Base-by-base conservation (phyloP, 163 green algal species). In the Scenedesmus sp. region DNA sequence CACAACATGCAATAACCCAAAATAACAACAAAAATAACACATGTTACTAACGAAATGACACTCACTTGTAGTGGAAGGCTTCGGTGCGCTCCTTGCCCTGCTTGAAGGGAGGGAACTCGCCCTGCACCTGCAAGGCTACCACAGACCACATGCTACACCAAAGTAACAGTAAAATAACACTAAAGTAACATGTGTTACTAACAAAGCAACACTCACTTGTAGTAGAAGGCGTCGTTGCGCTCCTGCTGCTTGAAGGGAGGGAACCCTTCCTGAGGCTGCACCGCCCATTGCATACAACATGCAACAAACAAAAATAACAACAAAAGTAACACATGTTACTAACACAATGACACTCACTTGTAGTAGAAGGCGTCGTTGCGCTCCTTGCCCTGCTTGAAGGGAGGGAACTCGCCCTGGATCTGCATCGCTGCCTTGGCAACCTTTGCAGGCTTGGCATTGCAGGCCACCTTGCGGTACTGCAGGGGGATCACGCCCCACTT, bases 401-500 rank as follows among this genome's bases (percentile, higher is more conserved):
- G 70, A 23, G 70, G 70, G 70, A 79, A 79, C 70, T 79, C 70
- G 46, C 70, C 70, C 23, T 79, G 70, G 70, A 79, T 52, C 2
- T 23, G 4, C 23, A 7, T 79, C 10, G 20, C 70, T 46, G 70
- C 70, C 70, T 79, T 79, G 4, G 70, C 70, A 23, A 79, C 70
- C 70, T 79, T 79, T 79, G 70, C 70, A 52, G 70, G 70, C 70
- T 79, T 79, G 4, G 70, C 70, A 8, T 52, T 52, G 23, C 70
- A 79, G 1, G 70, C 70, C 70, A 79, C 70, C 23, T 79, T 46
- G 70, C 70, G 70, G 23, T 79, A 79, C 74, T 94, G 16, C 6
- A 97, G 77, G 55, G 87, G 93, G n/a, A 96, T 93, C 1, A 96
- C 84, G 46, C 95, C 95, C 82, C 88, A 87, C 79, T 94, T 94